Evolutionary conservation across 352 stramenopile species (phyloP).

Genomic region (Pythium coloratum): DNA sequence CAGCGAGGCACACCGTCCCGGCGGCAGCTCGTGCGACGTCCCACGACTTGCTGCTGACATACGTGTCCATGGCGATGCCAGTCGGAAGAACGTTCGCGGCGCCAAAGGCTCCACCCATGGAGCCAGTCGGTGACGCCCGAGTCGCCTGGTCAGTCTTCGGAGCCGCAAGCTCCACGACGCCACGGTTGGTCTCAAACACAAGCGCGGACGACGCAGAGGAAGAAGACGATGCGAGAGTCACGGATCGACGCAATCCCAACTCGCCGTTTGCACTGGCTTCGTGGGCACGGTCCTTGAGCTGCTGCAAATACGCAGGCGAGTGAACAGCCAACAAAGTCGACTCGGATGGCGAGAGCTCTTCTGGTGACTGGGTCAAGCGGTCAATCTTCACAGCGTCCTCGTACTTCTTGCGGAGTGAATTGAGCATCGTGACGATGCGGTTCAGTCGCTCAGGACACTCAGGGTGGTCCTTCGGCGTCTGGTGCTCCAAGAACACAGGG

Average conservation of each 20-base stretch:
- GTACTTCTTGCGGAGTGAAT: conserved; percentile 61
- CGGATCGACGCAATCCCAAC: not conserved
- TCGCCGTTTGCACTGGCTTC: conserved; percentile 37
- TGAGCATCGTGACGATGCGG: conserved; percentile 68
- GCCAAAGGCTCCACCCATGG: conserved; percentile 68
- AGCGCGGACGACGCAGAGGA: conserved; percentile 41
- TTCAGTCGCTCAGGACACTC: conserved; percentile 83
- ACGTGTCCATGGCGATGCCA: conserved; percentile 77
- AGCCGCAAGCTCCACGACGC: conserved; percentile 45
- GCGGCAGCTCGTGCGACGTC: conserved; percentile 78
- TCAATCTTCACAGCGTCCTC: conserved; percentile 71
- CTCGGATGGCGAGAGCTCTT: conserved; percentile 72
- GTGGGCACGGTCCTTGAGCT: conserved; percentile 63
- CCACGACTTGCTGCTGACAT: conserved; percentile 85
- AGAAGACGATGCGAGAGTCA: conserved; percentile 28
- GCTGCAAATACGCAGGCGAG: conserved; percentile 75
- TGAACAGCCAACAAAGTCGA: conserved; percentile 82
- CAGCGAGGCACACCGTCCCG: conserved; percentile 75
- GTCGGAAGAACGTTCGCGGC: conserved; percentile 65
- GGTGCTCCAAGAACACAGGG: conserved; percentile 80
- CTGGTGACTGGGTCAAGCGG: conserved; percentile 58
- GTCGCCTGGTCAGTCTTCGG: conserved; percentile 30
- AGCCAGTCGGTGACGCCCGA: conserved; percentile 39
- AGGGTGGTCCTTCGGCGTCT: conserved; percentile 80
- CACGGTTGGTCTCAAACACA: conserved; percentile 80